Base-by-base conservation (phyloP, 2,329 filamentous ascomycete species). In the Trichophyton verrucosum region DNA sequence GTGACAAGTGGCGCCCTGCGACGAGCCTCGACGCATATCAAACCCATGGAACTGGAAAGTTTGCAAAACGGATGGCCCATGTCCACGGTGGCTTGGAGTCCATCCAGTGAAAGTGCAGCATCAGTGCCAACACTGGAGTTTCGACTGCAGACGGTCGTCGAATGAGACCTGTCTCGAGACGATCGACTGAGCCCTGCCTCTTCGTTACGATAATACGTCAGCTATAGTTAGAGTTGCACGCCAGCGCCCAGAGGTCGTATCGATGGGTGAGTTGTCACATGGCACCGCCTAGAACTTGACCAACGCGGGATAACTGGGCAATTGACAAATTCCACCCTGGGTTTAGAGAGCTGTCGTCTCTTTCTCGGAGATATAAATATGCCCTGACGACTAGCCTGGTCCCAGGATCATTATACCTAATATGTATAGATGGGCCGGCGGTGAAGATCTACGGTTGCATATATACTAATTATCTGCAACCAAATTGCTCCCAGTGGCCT, bases 11-110 rank as follows among this genome's bases (percentile, higher is more conserved):
- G 51, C 51, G 51, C 30, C 51, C 27, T 17, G n/a, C 33, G 24
- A 33, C 27, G 30, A 55, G 51, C 51, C 51, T 55, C 51, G 51
- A 53, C 49, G 22, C 33, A 36, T 20, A 36, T 55, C 51, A 55
- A 55, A 55, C 51, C 51, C 51, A 55, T 55, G 51, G 51, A 55
- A 55, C 51, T 36, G 51, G 51, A 55, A 55, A 55, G 51, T 55
- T 55, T 55, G 24, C 6, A 36, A 55, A 55, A 27, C 51, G 13
- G 51, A 55, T 55, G 30, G 30, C 51, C 51, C 51, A 55, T 55
- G 51, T 55, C 27, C 51, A 55, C 27, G 51, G 27, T 55, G 27
- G 13, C 51, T 36, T 7, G 8, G 27, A 22, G 27, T 27, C n/a
- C 51, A 55, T 55, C 51, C 51, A 55, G 51, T 55, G 27, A 55